phyloP scores from a whole-genome alignment of 176 grass and related monocot genomes.

The Miscanthus lutarioriparius region DNA sequence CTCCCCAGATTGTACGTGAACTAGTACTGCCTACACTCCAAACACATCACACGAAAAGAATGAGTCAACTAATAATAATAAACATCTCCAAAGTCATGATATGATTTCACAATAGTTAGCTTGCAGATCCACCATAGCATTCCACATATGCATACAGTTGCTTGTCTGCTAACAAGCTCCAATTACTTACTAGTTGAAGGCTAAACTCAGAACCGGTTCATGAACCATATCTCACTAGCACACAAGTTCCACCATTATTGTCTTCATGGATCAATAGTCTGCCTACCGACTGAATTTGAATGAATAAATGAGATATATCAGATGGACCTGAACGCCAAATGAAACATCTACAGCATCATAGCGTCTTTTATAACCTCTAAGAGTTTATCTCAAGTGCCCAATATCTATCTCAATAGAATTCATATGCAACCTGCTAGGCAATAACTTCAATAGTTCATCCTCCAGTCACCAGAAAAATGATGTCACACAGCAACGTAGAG shows the following conservation, averaged over 20 bases:
- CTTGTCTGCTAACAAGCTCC: not conserved
- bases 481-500: not conserved
- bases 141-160: not conserved
- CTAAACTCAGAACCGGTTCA: not conserved
- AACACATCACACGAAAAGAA: not conserved
- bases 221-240: not conserved
- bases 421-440: not conserved
- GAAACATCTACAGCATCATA: conserved; percentile 5
- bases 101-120: conserved; percentile 12
- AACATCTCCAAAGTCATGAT: not conserved
- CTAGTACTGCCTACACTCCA: not conserved
- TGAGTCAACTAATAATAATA: not conserved
- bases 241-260: not conserved
- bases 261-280: not conserved
- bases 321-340: conserved; percentile 13
- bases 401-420: not conserved
- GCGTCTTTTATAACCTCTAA: not conserved
- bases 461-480: conserved; percentile 35
- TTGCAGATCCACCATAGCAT: conserved; percentile 4
- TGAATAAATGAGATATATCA: conserved; percentile 18
- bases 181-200: not conserved
- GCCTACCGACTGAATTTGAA: not conserved
- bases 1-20: not conserved
- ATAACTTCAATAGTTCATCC: conserved; percentile 10
- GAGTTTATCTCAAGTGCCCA: not conserved